These are phyloP conservation scores for bread wheat (Triticum aestivum) DNA, from an alignment of 176 grass and related monocot species.

Conservation along the genomic window DNA sequence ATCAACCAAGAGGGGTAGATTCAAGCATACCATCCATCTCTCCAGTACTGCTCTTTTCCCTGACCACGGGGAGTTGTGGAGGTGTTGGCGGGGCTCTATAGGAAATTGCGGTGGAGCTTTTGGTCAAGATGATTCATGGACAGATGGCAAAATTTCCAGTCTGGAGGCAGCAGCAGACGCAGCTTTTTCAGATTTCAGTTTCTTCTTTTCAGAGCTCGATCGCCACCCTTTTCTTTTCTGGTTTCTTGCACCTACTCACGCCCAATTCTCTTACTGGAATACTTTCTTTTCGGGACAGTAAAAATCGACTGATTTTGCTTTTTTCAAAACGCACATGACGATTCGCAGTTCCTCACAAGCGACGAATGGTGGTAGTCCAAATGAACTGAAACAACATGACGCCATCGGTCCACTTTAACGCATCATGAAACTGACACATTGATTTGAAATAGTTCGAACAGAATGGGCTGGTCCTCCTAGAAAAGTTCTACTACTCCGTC, in stretches of 20 bases:
- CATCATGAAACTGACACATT: background rate
- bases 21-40: background rate
- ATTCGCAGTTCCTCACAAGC: background rate
- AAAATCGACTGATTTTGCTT: too few relatives aligned
- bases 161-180: background rate
- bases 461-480: too few relatives aligned
- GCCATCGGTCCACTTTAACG: background rate
- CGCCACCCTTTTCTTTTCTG: background rate
- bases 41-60: background rate
- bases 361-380: background rate
- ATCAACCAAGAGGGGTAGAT: background rate
- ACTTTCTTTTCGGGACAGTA: too few relatives aligned
- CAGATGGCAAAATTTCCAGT: background rate
- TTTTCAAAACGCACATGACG: too few relatives aligned
- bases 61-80: background rate
- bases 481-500: too few relatives aligned
- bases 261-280: too few relatives aligned
- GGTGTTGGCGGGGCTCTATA: background rate
- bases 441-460: background rate
- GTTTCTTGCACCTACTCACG: background rate
- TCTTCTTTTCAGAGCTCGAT: background rate
- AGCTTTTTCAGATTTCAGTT: background rate
- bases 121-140: background rate
- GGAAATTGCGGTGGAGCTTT: background rate
- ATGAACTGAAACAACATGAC: background rate